Conservation (phyloP, 352 stramenopile species). For the Phytophthora quininea region DNA sequence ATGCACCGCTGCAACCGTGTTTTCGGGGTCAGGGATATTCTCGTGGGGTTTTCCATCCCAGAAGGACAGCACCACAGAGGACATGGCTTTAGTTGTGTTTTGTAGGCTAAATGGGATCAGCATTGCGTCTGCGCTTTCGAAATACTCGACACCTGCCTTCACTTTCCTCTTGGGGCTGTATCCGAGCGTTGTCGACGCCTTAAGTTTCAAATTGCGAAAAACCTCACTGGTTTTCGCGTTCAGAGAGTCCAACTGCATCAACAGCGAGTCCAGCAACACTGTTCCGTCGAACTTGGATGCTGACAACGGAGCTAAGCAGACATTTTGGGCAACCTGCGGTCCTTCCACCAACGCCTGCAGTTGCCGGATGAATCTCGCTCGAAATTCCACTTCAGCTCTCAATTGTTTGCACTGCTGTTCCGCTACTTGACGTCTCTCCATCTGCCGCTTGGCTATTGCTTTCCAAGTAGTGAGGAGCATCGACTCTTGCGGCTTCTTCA, state of each 20-base stretch:
- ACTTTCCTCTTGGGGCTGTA: too few species aligned
- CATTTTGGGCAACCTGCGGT: too few species aligned
- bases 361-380: slow-evolving; percentile 7
- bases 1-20: background rate
- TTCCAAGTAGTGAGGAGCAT: slow-evolving; percentile 7
- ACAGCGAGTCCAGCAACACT: too few species aligned
- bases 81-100: background rate
- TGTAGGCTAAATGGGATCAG: background rate
- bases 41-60: background rate
- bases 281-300: too few species aligned
- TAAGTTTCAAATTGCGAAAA: background rate
- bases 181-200: background rate
- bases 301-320: too few species aligned
- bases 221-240: background rate
- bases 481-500: too few species aligned
- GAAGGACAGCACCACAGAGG: background rate
- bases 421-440: slow-evolving; percentile 11
- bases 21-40: background rate
- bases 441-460: slow-evolving; percentile 17
- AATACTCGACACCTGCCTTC: background rate
- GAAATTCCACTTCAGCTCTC: slow-evolving; percentile 4
- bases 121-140: background rate
- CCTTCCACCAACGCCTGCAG: slow-evolving; percentile 4
- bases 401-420: slow-evolving; percentile 15
- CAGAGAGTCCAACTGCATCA: background rate